Conservation (phyloP, 2,329 filamentous ascomycete genomes). For the Fusarium oxysporum region DNA sequence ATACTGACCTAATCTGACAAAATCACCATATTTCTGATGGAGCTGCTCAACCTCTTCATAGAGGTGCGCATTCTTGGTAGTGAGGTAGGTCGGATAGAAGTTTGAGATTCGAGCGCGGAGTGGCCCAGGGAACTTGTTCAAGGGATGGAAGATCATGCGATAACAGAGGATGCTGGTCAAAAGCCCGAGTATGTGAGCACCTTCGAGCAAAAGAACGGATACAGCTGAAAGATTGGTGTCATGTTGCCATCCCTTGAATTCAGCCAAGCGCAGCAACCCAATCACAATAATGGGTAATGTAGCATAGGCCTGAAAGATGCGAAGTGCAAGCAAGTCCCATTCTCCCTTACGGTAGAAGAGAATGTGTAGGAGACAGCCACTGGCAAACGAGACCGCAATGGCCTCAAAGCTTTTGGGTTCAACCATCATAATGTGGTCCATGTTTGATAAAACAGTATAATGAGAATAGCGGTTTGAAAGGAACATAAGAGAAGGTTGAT, state of each 20-base stretch:
- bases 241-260: neutral
- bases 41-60: constrained; percentile 43
- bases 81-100: constrained; percentile 37
- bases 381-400: neutral
- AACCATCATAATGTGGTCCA: neutral
- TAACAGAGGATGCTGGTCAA: constrained; percentile 20
- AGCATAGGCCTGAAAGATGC: constrained; percentile 15
- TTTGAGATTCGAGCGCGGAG: constrained; percentile 45
- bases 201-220: neutral
- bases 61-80: constrained; percentile 37
- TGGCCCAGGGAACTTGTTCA: constrained; percentile 46
- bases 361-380: constrained; percentile 27
- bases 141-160: constrained; percentile 36
- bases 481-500: neutral
- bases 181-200: neutral
- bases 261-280: neutral
- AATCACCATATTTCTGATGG: constrained; percentile 19
- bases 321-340: constrained; percentile 39
- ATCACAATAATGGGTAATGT: neutral
- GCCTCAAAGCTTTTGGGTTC: neutral
- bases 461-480: neutral
- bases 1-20: constrained; percentile 20
- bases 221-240: neutral
- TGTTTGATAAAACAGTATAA: neutral
- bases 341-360: constrained; percentile 43